Evolutionary conservation across 129 eudicot species (phyloP), one percentile per base, ranked within the genome.

Genomic region (Chrysanthemum lavandulifolium): DNA sequence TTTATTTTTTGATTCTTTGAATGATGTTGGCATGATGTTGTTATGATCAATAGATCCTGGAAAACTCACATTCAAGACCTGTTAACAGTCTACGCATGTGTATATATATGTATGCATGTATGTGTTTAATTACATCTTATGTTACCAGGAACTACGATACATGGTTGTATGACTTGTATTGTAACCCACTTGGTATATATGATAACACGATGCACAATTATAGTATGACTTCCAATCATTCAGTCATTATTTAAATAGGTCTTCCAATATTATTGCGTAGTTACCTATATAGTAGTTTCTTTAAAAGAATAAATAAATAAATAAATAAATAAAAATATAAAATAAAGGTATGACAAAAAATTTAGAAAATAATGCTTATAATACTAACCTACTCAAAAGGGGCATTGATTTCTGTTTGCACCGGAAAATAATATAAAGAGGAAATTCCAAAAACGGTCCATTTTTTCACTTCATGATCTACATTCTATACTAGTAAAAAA

Each of bases 231-330:
- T n/a, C 10, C 65, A 33, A 77, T 70, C 59, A 51, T 77, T 52
- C 21, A 6, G 36, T 33, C 33, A 62, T 77, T 77, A 36, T 70
- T 61, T 53, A 13, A 70, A 69, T 77, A 55, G 40, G 31, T 59
- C 57, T 40, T 61, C 50, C 18, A 77, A 68, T 14, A 40, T 70
- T 49, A 16, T 60, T 60, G 70, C 63, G 55, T 48, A 50, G 25
- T 47, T 0, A 6, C 10, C 47, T 40, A 7, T 40, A 7, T 40
- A 5, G 9, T 40, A 40, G 1, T 6, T 40, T 40, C 43, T 36
- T 40, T 40, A 36, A 6, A 36, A 36, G 1, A 23, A 23, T 0
- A 23, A 23, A 23, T 23, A 23, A 23, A 23, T 0, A 23, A 23
- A 23, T 23, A 23, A 23, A 19, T 19, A 23, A 23, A 23, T 23